phyloP scores from a whole-genome alignment of 352 stramenopile species.

The Aphanomyces astaci region DNA sequence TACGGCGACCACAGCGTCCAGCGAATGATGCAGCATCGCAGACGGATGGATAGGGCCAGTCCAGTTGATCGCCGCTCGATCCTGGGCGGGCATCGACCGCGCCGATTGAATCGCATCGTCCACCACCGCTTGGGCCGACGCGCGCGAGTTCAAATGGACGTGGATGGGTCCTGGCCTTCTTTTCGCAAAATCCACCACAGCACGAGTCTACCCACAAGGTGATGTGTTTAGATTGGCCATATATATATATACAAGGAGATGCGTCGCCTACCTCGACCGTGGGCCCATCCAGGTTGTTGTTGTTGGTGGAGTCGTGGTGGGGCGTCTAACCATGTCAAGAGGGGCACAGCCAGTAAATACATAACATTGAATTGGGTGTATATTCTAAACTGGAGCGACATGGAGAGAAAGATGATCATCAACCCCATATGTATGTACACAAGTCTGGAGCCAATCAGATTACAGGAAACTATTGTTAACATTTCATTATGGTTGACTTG shows the following conservation, averaged over 20 bases:
- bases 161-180: not conserved
- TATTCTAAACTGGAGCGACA: too few species aligned
- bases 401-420: too few species aligned
- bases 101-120: conserved; percentile 5
- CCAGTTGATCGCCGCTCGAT: conserved; percentile 9
- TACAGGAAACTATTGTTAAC: too few species aligned
- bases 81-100: not conserved
- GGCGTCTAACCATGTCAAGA: too few species aligned
- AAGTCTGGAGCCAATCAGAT: too few species aligned
- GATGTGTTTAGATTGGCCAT: not conserved
- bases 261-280: not conserved
- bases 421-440: too few species aligned
- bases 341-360: not conserved
- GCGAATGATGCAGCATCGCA: conserved; percentile 10
- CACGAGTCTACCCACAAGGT: not conserved
- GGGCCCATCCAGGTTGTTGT: too few species aligned
- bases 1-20: conserved; percentile 18
- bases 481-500: too few species aligned
- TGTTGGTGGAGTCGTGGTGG: too few species aligned
- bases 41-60: conserved; percentile 16
- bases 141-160: conserved; percentile 14
- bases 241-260: too few species aligned
- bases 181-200: not conserved
- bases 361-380: too few species aligned
- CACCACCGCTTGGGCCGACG: conserved; percentile 9